A percentile compares a stretch with the other conserved stretches of the same genome.
phyloP scores from a whole-genome alignment of 1,284 basidiomycete genomes.

The Rhodotorula sp. region DNA sequence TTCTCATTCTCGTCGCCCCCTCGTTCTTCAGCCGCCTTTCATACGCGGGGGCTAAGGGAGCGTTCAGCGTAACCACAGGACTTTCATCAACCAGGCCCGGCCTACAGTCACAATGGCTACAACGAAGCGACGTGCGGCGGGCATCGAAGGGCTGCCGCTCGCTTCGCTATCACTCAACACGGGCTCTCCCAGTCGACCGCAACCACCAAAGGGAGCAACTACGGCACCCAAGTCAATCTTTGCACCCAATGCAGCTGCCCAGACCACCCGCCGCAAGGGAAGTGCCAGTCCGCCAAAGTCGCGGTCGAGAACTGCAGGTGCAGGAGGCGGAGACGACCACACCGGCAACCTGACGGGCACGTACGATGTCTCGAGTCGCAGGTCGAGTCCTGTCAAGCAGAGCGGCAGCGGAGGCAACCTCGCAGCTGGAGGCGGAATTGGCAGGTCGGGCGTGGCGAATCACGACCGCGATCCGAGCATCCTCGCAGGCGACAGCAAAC shows the following conservation, averaged over 20 bases:
- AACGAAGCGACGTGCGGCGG: not conserved
- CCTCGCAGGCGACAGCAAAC: constrained; percentile 22
- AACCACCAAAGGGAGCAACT: not conserved
- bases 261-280: constrained; percentile 31
- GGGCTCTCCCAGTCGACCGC: constrained; percentile 17
- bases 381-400: constrained; percentile 27
- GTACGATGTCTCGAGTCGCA: constrained; percentile 15
- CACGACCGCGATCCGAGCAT: constrained; percentile 26
- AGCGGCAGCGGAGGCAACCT: not conserved
- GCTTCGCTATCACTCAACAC: constrained; percentile 34
- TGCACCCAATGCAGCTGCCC: constrained; percentile 10
- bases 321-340: constrained; percentile 8
- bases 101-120: constrained; percentile 11
- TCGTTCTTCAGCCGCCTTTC: too few relatives aligned
- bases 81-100: too few relatives aligned
- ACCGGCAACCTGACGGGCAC: constrained; percentile 27
- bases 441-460: constrained; percentile 30
- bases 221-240: constrained; percentile 5
- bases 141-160: constrained; percentile 25
- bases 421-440: constrained; percentile 30
- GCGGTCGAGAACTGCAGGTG: not conserved
- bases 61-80: too few relatives aligned
- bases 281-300: constrained; percentile 20
- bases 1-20: too few relatives aligned
- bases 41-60: too few relatives aligned